A percentile compares a stretch with the other conserved stretches of the same genome.
phyloP scores from a whole-genome alignment of 2,329 filamentous ascomycete species.

The Sodiomyces alkalinus region DNA sequence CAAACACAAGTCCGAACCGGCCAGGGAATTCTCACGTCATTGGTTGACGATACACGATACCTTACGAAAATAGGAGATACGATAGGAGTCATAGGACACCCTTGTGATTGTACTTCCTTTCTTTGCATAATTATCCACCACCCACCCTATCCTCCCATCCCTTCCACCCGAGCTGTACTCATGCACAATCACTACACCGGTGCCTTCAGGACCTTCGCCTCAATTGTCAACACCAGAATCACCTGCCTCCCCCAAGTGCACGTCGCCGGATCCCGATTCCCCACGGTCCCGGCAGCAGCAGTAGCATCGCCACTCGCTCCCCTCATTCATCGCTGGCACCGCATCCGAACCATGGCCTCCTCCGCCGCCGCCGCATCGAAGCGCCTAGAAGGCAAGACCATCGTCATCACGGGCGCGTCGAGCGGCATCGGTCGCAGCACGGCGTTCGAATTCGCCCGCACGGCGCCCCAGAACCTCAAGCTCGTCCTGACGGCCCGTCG shows the following conservation, averaged over 20 bases:
- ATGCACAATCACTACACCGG: not conserved
- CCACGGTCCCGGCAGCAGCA: no score
- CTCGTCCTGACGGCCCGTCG: slow-evolving; percentile 83
- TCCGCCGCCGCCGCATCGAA: slow-evolving; percentile 52
- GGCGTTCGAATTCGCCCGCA: slow-evolving; percentile 87
- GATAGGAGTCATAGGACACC: no score
- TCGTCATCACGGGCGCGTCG: slow-evolving; percentile 82
- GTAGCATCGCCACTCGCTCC: slow-evolving; percentile 4
- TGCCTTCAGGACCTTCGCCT: slow-evolving; percentile 1
- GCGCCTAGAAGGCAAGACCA: slow-evolving; percentile 84
- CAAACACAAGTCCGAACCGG: no score
- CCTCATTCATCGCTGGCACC: slow-evolving; percentile 1
- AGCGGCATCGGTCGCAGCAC: slow-evolving; percentile 76
- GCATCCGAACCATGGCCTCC: slow-evolving; percentile 23
- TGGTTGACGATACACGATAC: no score
- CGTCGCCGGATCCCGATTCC: slow-evolving; percentile 6
- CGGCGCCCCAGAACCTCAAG: slow-evolving; percentile 62
- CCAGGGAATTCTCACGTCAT: no score
- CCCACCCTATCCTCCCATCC: no score
- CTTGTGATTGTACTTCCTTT: no score
- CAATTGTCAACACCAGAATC: no score
- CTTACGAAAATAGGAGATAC: no score
- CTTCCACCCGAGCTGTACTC: no score
- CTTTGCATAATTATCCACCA: no score
- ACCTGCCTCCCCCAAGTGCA: no score